Evolutionary conservation across 1,139 yeast genomes (phyloP), one percentile per base, ranked within the genome.

Genomic region (Sugiyamaella japonica): DNA sequence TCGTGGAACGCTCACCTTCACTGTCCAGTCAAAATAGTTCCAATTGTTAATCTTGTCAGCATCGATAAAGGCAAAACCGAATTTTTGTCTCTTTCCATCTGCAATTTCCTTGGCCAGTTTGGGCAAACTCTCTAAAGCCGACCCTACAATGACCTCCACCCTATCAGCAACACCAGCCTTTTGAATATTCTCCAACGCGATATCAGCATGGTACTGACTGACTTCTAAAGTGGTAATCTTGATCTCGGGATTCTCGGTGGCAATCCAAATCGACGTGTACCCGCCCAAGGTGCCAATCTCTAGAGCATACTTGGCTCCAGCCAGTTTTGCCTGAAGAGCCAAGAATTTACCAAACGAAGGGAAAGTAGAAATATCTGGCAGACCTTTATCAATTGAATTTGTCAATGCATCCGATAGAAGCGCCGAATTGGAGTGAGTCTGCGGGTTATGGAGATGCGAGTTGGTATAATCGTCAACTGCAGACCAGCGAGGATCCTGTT

Each of bases 91-190:
- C 34, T 47, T 48, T n/a, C 55, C 55, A 13, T 40, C 36, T 8
- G 42, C 43, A 23, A 52, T 48, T 32, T 44, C 53, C 36, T 28
- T 43, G 29, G 59, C 53, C 48, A 58, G 41, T 40, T 57, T 37
- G 10, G 57, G 55, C 17, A 61, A 43, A 9, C 47, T 56, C 8
- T 60, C 57, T 2, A 36, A 36, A 17, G 65, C 64, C 10, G 56
- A 52, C 1, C 65, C 65, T n/a, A 61, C 61, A 16, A 59, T 52
- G 39, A 62, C 51, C 23, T 60, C 62, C 10, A 62, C 57, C 46
- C 52, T 49, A 44, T 59, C 58, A 8, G 48, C 28, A 31, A 61
- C 41, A 1, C 64, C 64, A 9, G 65, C 64, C 12, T 49, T 44
- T 7, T 51, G 57, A 29, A 58, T 46, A 38, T 53, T 54, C 25